phyloP scores from a whole-genome alignment of 768 basidiomycete species.

The Lactarius vividus region DNA sequence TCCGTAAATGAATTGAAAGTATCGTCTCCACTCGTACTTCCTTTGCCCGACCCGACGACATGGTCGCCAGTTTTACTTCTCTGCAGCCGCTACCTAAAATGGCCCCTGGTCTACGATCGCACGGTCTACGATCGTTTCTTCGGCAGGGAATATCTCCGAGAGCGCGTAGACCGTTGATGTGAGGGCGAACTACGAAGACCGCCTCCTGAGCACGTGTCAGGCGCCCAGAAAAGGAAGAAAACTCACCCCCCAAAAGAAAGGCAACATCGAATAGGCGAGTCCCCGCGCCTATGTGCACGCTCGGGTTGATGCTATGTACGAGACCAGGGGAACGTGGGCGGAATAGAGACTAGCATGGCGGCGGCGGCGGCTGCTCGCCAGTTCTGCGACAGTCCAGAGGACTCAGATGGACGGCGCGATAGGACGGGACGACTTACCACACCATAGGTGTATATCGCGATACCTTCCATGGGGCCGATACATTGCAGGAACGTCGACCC shows the following conservation, averaged over 20 bases:
- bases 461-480: constrained; percentile 80
- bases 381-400: constrained; percentile 48
- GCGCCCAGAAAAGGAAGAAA: background rate
- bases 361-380: constrained; percentile 77
- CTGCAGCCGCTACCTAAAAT: background rate
- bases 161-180: constrained; percentile 21
- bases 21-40: no score
- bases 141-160: constrained; percentile 22
- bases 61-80: no score
- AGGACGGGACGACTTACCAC: constrained; percentile 52
- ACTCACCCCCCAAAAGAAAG: constrained; percentile 69
- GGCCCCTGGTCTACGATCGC: constrained; percentile 11
- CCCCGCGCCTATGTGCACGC: constrained; percentile 50
- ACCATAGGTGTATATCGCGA: constrained; percentile 69
- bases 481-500: constrained; percentile 80
- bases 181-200: constrained; percentile 13
- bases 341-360: constrained; percentile 63
- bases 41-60: no score
- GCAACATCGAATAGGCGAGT: constrained; percentile 75
- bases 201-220: background rate
- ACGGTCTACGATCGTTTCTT: constrained; percentile 24
- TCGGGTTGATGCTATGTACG: constrained; percentile 66
- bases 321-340: constrained; percentile 76
- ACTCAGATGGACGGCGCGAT: background rate
- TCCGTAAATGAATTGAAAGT: no score